Percentiles rank a stretch among this genome's conserved stretches.
These are phyloP conservation scores for Auriscalpium vulgare DNA, from an alignment of 768 basidiomycete species.

Conservation along the genomic window DNA sequence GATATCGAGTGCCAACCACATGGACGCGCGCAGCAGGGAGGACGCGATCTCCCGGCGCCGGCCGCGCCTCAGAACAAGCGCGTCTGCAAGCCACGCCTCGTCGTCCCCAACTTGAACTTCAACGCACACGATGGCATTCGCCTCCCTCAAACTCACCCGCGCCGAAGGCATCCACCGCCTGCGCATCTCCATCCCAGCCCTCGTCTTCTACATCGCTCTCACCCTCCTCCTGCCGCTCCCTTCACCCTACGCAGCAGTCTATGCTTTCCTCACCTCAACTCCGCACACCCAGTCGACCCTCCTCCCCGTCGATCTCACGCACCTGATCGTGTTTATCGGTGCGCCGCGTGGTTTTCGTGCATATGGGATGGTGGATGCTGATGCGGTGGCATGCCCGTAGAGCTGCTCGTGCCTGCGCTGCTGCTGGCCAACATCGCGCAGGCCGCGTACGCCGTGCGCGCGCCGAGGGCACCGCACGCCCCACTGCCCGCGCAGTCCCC, in stretches of 20 bases:
- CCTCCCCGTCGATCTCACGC: slow-evolving; percentile 10
- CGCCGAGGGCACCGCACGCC: slow-evolving; percentile 6
- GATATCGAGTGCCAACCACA: too few relatives aligned
- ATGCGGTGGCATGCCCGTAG: background rate
- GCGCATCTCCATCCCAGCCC: slow-evolving; percentile 7
- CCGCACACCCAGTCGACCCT: slow-evolving; percentile 12
- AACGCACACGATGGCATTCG: background rate
- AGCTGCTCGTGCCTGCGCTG: slow-evolving; percentile 1
- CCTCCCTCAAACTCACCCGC: background rate
- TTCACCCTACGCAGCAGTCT: slow-evolving; percentile 2
- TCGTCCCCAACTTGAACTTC: too few relatives aligned
- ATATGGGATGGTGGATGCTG: too few relatives aligned
- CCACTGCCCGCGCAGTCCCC: slow-evolving; percentile 6
- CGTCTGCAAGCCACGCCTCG: too few relatives aligned
- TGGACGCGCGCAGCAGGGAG: too few relatives aligned
- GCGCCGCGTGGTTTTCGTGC: background rate
- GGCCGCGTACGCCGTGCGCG: slow-evolving; percentile 5
- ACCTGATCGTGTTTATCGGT: slow-evolving; percentile 5
- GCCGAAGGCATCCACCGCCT: slow-evolving; percentile 10
- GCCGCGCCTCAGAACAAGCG: too few relatives aligned
- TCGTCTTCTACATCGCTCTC: slow-evolving; percentile 3
- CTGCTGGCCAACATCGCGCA: slow-evolving; percentile 12
- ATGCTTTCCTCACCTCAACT: background rate
- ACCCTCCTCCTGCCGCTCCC: slow-evolving; percentile 16
- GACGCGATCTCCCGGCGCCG: too few relatives aligned